Evolutionary conservation across 179 eudicot genomes (phyloP).

Genomic region (Actinidia arguta): DNA sequence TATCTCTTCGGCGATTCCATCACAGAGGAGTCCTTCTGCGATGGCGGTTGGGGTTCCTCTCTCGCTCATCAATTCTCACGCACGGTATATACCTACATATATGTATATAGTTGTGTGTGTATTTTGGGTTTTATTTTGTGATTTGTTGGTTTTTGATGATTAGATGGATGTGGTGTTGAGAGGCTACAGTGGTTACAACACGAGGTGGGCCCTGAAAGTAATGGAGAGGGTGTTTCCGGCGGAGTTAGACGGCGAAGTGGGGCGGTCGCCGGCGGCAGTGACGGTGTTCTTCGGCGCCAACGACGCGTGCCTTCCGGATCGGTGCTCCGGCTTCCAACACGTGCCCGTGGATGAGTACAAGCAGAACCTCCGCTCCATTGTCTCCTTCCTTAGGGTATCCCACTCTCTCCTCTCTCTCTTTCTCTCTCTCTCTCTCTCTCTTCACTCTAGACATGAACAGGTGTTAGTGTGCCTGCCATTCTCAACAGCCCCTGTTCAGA

Average conservation of each 20-base stretch:
- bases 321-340: conserved; percentile 69
- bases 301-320: conserved; percentile 69
- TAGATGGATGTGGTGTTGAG: conserved; percentile 81
- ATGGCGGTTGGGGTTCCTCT: conserved; percentile 87
- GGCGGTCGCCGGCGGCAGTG: conserved; percentile 49
- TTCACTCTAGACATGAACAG: no score
- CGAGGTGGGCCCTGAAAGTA: conserved; percentile 80
- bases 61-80: conserved; percentile 81
- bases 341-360: conserved; percentile 87
- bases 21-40: conserved; percentile 69
- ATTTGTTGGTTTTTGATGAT: background rate
- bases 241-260: conserved; percentile 25
- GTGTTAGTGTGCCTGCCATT: no score
- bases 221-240: conserved; percentile 64
- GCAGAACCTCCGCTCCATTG: conserved; percentile 55
- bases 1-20: conserved; percentile 87
- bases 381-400: conserved; percentile 64
- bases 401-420: background rate
- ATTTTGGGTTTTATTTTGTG: background rate
- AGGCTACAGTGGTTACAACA: conserved; percentile 93
- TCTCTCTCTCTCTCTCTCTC: no score
- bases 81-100: conserved; percentile 40
- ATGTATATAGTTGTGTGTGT: background rate
- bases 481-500: no score
- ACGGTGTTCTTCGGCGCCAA: conserved; percentile 89